Percentiles rank a stretch among this genome's conserved stretches.
phyloP scores from a whole-genome alignment of 2,329 filamentous ascomycete species.

The Akanthomyces lecanii region DNA sequence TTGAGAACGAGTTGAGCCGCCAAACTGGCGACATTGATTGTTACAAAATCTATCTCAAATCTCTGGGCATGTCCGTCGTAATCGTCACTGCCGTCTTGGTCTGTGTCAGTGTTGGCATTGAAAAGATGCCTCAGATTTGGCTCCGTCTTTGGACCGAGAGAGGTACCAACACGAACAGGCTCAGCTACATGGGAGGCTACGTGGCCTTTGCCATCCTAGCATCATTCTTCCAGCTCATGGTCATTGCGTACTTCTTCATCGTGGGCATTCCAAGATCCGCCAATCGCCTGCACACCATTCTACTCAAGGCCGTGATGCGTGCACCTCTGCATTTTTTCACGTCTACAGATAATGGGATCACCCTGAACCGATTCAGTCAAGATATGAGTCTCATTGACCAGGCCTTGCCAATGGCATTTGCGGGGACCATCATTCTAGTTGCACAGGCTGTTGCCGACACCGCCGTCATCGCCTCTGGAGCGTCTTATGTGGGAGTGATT shows the following conservation, averaged over 20 bases:
- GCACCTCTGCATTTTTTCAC: constrained; percentile 41
- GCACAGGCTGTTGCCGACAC: constrained; percentile 20
- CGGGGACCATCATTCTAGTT: constrained; percentile 24
- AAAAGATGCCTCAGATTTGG: constrained; percentile 28
- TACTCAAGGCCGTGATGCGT: constrained; percentile 26
- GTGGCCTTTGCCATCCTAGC: constrained; percentile 22
- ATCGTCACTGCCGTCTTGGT: constrained; percentile 19
- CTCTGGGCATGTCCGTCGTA: constrained; percentile 24
- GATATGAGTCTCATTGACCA: constrained; percentile 41
- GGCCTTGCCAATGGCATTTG: constrained; percentile 32
- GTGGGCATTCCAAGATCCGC: constrained; percentile 23
- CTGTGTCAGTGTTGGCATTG: constrained; percentile 18
- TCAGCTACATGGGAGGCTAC: constrained; percentile 24
- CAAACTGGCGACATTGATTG: constrained; percentile 28
- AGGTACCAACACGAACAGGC: constrained; percentile 21
- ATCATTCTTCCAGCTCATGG: constrained; percentile 18
- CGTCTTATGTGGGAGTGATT: constrained; percentile 37
- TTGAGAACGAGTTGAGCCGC: constrained; percentile 24
- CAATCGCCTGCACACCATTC: constrained; percentile 22
- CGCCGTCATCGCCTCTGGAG: constrained; percentile 35
- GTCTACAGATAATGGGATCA: constrained; percentile 36
- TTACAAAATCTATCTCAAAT: constrained; percentile 27
- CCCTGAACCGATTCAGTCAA: constrained; percentile 42
- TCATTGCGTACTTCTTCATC: constrained; percentile 24
- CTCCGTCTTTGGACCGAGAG: constrained; percentile 26